Evolutionary conservation across 257 asterid genomes (phyloP), one percentile per base, ranked within the genome.

Genomic region (Przewalskia tangutica): DNA sequence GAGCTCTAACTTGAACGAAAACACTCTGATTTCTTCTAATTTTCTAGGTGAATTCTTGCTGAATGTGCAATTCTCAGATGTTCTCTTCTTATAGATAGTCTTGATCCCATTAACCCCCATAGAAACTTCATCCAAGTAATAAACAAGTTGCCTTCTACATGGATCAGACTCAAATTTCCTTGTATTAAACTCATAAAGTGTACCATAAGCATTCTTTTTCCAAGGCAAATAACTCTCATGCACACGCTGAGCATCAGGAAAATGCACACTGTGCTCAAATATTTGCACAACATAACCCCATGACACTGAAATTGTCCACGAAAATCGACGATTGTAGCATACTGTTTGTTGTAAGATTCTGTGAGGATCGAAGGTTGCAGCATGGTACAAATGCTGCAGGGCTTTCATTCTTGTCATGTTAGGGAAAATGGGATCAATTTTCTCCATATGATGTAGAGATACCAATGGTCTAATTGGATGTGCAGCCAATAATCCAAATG

Each of bases 401-500:
- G 96, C 87, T 20, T 80, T 46, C 65, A 84, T 81, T 68, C 90
- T 84, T 89, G 79, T 84, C 97, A 84, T 88, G 81, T 86, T 86
- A 50, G 97, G 97, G 85, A 94, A 94, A 53, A 92, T 87, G 40
- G 98, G 95, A 23, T 92, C 89, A 17, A 85, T 85, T 18, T 90
- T 92, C 84, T 94, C 98, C 85, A 94, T 86, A 85, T 94, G 97
- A 86, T 94, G 98, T 66, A 94, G 87, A 65, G 98, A 92, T 46
- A 91, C 89, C 16, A 89, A 68, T 18, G 87, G 95, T 0, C 93
- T 86, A 80, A 89, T 65, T 42, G 97, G 96, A 85, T 94, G 98
- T 7, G 97, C 88, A 7, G 95, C 82, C 59, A 94, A 91, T 82
- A 92, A 83, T 48, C 98, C 98, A 66, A 91, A 89, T 77, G 91